Conservation (phyloP, 1,284 basidiomycete species). For the Tylopilus sp. region DNA sequence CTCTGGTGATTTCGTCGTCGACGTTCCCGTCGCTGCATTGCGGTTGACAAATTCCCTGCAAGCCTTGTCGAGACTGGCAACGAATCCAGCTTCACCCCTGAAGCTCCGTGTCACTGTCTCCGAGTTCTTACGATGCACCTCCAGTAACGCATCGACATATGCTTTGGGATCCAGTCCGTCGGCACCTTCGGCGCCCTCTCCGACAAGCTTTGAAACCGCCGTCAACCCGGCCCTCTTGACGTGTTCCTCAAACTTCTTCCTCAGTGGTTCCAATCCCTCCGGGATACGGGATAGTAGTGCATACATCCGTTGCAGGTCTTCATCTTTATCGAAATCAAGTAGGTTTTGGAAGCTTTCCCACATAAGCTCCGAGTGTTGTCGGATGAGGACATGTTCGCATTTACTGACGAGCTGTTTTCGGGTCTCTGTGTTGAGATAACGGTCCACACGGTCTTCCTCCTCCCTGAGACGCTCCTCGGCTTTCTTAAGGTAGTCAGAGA, state of each 20-base stretch:
- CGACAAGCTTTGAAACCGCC: slow-evolving; percentile 81
- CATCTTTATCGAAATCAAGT: slow-evolving; percentile 90
- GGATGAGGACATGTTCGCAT: slow-evolving; percentile 92
- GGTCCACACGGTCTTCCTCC: slow-evolving; percentile 93
- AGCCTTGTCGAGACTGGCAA: slow-evolving; percentile 92
- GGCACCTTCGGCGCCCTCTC: slow-evolving; percentile 59
- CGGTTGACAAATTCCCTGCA: slow-evolving; percentile 96
- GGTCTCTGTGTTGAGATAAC: slow-evolving; percentile 89
- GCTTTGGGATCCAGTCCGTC: slow-evolving; percentile 82
- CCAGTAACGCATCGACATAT: slow-evolving; percentile 90
- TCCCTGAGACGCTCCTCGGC: slow-evolving; percentile 91
- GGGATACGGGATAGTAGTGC: slow-evolving; percentile 85
- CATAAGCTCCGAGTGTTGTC: slow-evolving; percentile 83
- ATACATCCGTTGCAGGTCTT: slow-evolving; percentile 96
- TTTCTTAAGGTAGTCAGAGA: slow-evolving; percentile 97
- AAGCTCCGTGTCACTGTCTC: slow-evolving; percentile 91
- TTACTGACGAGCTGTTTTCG: slow-evolving; percentile 83
- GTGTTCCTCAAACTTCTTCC: slow-evolving; percentile 92
- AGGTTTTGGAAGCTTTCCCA: slow-evolving; percentile 94
- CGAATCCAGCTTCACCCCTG: slow-evolving; percentile 92
- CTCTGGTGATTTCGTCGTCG: slow-evolving; percentile 90
- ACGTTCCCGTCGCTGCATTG: slow-evolving; percentile 84
- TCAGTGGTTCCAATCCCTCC: slow-evolving; percentile 88
- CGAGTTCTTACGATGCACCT: slow-evolving; percentile 90
- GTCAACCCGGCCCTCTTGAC: slow-evolving; percentile 88